These are phyloP conservation scores for Immersiella caudata DNA, from an alignment of 495 filamentous ascomycete genomes.

Conservation along the genomic window DNA sequence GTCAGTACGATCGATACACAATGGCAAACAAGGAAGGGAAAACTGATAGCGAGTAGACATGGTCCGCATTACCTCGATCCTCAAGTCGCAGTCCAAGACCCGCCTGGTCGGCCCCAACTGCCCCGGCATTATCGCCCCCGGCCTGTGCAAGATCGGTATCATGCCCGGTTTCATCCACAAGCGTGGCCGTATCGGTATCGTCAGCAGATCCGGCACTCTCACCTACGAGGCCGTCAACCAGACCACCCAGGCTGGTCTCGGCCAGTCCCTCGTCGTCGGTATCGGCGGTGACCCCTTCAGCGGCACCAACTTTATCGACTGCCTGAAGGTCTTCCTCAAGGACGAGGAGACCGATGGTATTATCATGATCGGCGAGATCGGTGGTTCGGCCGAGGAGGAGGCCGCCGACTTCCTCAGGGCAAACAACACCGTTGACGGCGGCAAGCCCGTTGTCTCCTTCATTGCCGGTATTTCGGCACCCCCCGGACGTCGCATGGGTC, in stretches of 20 bases:
- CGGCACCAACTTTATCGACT: slow-evolving; percentile 99
- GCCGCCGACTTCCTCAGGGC: slow-evolving; percentile 89
- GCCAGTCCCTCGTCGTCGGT: slow-evolving; percentile 96
- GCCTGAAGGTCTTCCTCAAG: slow-evolving; percentile 92
- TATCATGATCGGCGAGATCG: slow-evolving; percentile 99
- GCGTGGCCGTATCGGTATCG: slow-evolving; percentile 96
- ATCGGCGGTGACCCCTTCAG: slow-evolving; percentile 99
- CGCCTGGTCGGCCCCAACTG: slow-evolving; percentile 97
- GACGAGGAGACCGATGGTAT: slow-evolving; percentile 98
- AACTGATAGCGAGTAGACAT: slow-evolving; percentile 66
- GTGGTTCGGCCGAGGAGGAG: slow-evolving; percentile 95
- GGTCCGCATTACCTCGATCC: slow-evolving; percentile 97
- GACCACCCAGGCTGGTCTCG: slow-evolving; percentile 93
- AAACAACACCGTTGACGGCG: slow-evolving; percentile 79
- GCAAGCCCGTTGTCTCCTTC: slow-evolving; percentile 95
- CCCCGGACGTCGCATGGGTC: slow-evolving; percentile 95
- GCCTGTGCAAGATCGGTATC: slow-evolving; percentile 99
- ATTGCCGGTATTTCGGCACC: slow-evolving; percentile 98
- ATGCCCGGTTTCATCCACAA: slow-evolving; percentile 99
- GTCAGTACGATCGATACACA: slow-evolving; percentile 50
- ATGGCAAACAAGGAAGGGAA: neutral
- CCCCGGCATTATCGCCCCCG: slow-evolving; percentile 94
- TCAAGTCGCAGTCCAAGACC: slow-evolving; percentile 97
- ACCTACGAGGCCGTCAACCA: slow-evolving; percentile 99
- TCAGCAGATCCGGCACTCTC: slow-evolving; percentile 95